phyloP scores from a whole-genome alignment of 2,329 filamentous ascomycete genomes.

The Blastomyces silverae region DNA sequence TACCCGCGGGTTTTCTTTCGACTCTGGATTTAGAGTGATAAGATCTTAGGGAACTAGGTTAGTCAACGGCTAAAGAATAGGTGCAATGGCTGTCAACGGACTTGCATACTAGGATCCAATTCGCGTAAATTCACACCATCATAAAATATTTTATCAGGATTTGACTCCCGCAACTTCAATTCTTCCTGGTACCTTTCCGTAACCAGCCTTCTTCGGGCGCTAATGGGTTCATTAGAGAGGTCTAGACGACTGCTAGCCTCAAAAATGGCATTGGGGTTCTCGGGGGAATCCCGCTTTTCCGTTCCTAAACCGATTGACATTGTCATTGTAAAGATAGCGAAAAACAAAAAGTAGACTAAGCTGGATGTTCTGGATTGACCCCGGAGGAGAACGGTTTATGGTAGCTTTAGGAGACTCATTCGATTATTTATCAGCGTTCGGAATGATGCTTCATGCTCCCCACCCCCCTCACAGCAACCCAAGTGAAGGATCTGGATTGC shows the following conservation, averaged over 20 bases:
- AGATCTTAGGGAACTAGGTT: not conserved
- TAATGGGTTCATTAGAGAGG: not conserved
- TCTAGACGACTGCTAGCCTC: not conserved
- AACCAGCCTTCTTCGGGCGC: constrained; percentile 2
- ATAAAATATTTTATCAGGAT: constrained; percentile 8
- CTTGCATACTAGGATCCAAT: constrained; percentile 9
- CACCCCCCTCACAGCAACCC: not conserved
- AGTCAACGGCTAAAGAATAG: not conserved
- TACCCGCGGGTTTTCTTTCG: constrained; percentile 10
- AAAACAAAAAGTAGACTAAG: not conserved
- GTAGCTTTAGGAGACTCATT: not conserved
- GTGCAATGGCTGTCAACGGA: not conserved
- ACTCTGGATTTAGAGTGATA: constrained; percentile 3
- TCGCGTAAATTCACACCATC: constrained; percentile 9
- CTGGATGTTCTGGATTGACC: not conserved
- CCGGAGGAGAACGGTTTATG: not conserved
- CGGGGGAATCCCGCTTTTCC: not conserved
- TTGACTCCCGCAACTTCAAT: constrained; percentile 11
- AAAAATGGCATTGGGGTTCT: not conserved
- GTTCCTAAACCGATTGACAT: not conserved
- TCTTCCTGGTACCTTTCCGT: constrained; percentile 1
- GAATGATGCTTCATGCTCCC: not conserved
- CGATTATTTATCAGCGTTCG: not conserved
- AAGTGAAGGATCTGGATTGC: not conserved
- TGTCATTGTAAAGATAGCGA: not conserved